Conservation (phyloP, 2,329 filamentous ascomycete genomes). For the Aspergillus viridinutans region DNA sequence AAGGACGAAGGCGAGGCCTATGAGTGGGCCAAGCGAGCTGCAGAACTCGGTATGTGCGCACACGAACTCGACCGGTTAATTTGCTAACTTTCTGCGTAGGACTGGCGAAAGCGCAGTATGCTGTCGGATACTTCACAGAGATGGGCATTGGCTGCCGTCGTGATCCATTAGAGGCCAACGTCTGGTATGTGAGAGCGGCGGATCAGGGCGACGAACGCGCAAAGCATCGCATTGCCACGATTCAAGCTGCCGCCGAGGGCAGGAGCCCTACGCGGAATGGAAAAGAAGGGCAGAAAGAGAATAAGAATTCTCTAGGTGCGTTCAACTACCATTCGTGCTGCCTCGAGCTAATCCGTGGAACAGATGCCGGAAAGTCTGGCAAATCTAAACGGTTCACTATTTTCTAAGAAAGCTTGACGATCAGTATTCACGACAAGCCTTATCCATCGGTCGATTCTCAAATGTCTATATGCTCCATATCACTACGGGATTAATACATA, state of each 20-base stretch:
- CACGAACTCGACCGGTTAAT: not conserved
- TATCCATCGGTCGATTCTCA: not conserved
- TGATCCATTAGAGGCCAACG: constrained; percentile 93
- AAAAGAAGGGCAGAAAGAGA: constrained; percentile 8
- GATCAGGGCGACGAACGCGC: constrained; percentile 88
- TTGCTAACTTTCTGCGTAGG: constrained; percentile 25
- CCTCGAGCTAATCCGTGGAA: not conserved
- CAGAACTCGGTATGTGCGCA: constrained; percentile 67
- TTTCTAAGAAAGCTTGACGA: constrained; percentile 11
- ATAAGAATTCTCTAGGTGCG: constrained; percentile 4
- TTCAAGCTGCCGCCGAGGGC: constrained; percentile 72
- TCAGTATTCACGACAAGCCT: not conserved
- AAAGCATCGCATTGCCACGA: constrained; percentile 79
- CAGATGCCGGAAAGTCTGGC: not conserved
- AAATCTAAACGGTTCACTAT: constrained; percentile 21
- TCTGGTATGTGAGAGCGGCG: constrained; percentile 96
- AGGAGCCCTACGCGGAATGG: constrained; percentile 30
- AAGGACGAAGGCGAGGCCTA: constrained; percentile 96
- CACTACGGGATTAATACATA: not conserved
- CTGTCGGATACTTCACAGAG: constrained; percentile 94
- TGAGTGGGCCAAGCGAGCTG: constrained; percentile 87
- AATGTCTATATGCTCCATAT: not conserved
- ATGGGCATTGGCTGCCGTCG: constrained; percentile 95
- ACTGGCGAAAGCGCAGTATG: constrained; percentile 73
- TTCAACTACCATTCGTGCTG: not conserved